Percentiles rank a stretch among this genome's conserved stretches.
phyloP scores from a whole-genome alignment of 192 early-diverging fungal genomes.

The Thoreauomyces humboldtii region DNA sequence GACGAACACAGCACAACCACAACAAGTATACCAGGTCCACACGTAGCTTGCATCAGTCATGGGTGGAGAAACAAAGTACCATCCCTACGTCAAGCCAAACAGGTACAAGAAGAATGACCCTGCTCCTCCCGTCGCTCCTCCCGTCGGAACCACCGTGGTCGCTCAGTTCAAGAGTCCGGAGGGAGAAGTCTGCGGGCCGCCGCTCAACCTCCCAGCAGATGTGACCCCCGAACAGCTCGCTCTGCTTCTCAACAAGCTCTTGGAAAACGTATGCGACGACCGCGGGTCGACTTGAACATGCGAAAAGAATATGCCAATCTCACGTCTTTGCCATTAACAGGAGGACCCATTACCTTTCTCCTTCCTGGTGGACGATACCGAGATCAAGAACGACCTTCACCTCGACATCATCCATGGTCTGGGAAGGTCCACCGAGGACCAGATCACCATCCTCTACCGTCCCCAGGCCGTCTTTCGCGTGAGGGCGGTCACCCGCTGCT shows the following conservation, averaged over 20 bases:
- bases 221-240: slow-evolving; percentile 81
- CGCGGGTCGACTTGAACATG: too few species aligned
- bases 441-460: slow-evolving; percentile 86
- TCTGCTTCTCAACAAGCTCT: slow-evolving; percentile 86
- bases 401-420: slow-evolving; percentile 76
- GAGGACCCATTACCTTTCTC: slow-evolving; percentile 92
- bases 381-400: slow-evolving; percentile 73
- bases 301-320: too few species aligned
- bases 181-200: slow-evolving; percentile 78
- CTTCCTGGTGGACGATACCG: slow-evolving; percentile 84
- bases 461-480: slow-evolving; percentile 97
- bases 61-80: slow-evolving; percentile 31
- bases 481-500: slow-evolving; percentile 88
- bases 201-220: slow-evolving; percentile 81
- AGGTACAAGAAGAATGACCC: slow-evolving; percentile 18
- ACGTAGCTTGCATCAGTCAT: too few species aligned
- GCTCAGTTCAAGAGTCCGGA: slow-evolving; percentile 81
- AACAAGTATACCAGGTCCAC: too few species aligned
- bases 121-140: slow-evolving; percentile 16
- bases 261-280: slow-evolving; percentile 67
- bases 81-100: slow-evolving; percentile 27
- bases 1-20: too few species aligned
- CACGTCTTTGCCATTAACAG: too few species aligned
- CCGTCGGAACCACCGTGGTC: slow-evolving; percentile 48
- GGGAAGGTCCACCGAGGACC: slow-evolving; percentile 82